phyloP scores from a whole-genome alignment of 2,329 filamentous ascomycete genomes.

The Ploettnerulaceae sp. region DNA sequence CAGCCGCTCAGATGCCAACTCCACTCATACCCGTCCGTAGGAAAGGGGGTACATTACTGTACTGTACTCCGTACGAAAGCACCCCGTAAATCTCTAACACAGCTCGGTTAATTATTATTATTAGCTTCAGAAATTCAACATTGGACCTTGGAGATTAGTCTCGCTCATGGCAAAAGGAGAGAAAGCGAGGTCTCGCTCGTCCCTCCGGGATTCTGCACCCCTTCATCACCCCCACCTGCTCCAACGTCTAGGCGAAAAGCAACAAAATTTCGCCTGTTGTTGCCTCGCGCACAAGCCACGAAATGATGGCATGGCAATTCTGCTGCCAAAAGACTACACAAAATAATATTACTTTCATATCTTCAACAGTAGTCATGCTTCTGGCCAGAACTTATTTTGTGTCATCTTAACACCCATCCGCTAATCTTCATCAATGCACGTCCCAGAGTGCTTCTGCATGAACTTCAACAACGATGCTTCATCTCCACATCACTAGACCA shows the following conservation, averaged over 20 bases:
- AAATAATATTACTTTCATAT: background rate
- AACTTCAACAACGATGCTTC: background rate
- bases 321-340: constrained; percentile 1
- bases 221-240: background rate
- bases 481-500: background rate
- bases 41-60: too few species aligned
- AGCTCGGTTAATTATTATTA: too few species aligned
- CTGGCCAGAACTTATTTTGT: background rate
- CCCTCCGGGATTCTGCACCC: background rate
- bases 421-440: background rate
- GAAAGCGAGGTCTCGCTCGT: constrained; percentile 3
- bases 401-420: background rate
- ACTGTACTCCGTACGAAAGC: too few species aligned
- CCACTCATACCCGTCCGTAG: constrained; percentile 6
- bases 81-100: too few species aligned
- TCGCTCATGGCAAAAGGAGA: too few species aligned
- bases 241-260: background rate
- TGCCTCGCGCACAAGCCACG: background rate
- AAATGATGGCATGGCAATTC: background rate
- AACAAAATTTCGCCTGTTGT: background rate
- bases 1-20: background rate
- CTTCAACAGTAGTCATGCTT: constrained; percentile 1
- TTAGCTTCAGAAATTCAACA: too few species aligned
- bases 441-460: too few species aligned
- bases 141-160: too few species aligned